Conservation (phyloP, 306 rosid genomes). For the Trifolium repens region DNA sequence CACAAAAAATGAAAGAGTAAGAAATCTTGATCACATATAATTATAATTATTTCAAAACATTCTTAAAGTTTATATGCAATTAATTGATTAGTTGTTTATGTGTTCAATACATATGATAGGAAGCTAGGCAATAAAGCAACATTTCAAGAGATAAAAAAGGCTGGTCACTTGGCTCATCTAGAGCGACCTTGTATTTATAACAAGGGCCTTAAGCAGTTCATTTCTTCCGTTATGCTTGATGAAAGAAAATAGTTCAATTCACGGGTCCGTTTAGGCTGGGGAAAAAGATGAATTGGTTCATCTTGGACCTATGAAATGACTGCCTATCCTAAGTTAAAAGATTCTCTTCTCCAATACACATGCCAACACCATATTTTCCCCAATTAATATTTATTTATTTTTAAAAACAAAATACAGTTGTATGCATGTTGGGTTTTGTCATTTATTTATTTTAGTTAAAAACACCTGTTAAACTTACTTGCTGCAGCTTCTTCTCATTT, state of each 20-base stretch:
- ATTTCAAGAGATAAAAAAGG: slow-evolving; percentile 51
- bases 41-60: neutral
- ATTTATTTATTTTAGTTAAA: too few relatives aligned
- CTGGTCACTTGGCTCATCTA: slow-evolving; percentile 74
- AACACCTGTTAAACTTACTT: too few relatives aligned
- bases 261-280: too few relatives aligned
- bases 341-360: too few relatives aligned
- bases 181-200: slow-evolving; percentile 58
- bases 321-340: too few relatives aligned
- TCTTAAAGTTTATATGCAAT: neutral
- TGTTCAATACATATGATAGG: slow-evolving; percentile 15
- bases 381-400: too few relatives aligned
- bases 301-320: too few relatives aligned
- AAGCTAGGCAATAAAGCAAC: slow-evolving; percentile 51
- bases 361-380: too few relatives aligned
- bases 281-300: too few relatives aligned
- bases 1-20: slow-evolving; percentile 64
- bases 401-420: too few relatives aligned
- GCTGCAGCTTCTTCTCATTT: too few relatives aligned
- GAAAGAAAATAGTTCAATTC: neutral
- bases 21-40: neutral
- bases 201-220: slow-evolving; percentile 35
- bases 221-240: neutral
- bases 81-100: neutral
- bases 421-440: too few relatives aligned